These are phyloP conservation scores for Mortierella sp. DNA, from an alignment of 371 early-diverging fungal species.

Conservation along the genomic window DNA sequence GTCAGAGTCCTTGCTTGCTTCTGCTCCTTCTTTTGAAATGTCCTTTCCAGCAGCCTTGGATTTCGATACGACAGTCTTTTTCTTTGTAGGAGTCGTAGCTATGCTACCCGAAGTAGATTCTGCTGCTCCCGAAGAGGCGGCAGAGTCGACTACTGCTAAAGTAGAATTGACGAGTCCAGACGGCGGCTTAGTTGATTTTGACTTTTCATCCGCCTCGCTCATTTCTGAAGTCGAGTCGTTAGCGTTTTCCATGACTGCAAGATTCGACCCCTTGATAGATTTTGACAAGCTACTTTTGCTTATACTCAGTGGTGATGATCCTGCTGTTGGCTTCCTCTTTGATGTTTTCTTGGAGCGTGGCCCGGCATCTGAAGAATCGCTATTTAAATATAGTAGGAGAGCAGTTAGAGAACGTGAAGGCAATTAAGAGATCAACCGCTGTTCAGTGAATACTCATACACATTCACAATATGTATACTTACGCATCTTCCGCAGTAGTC, in stretches of 20 bases:
- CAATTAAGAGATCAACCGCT: neutral
- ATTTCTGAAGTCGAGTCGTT: constrained; percentile 54
- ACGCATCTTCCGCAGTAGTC: constrained; percentile 58
- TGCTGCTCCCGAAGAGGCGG: constrained; percentile 1
- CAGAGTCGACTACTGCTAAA: neutral
- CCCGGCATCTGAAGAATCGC: constrained; percentile 51
- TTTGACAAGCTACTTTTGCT: constrained; percentile 15
- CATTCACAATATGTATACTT: constrained; percentile 12
- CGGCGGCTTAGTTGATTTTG: constrained; percentile 21
- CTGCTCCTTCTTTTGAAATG: constrained; percentile 30
- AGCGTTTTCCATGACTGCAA: constrained; percentile 41
- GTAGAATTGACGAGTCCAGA: constrained; percentile 22
- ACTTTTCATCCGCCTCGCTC: constrained; percentile 52
- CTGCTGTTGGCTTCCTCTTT: constrained; percentile 29
- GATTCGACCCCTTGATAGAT: constrained; percentile 30
- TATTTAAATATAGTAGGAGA: neutral
- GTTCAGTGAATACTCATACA: neutral
- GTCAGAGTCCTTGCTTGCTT: constrained; percentile 46
- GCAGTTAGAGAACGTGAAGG: neutral
- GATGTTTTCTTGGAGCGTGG: constrained; percentile 16
- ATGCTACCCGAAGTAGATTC: constrained; percentile 6
- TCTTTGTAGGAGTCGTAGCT: constrained; percentile 31
- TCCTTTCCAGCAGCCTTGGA: constrained; percentile 31
- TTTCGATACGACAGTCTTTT: constrained; percentile 26
- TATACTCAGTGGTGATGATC: constrained; percentile 28